Evolutionary conservation across 2,329 filamentous ascomycete genomes (phyloP).

Genomic region (Cadophora malorum): DNA sequence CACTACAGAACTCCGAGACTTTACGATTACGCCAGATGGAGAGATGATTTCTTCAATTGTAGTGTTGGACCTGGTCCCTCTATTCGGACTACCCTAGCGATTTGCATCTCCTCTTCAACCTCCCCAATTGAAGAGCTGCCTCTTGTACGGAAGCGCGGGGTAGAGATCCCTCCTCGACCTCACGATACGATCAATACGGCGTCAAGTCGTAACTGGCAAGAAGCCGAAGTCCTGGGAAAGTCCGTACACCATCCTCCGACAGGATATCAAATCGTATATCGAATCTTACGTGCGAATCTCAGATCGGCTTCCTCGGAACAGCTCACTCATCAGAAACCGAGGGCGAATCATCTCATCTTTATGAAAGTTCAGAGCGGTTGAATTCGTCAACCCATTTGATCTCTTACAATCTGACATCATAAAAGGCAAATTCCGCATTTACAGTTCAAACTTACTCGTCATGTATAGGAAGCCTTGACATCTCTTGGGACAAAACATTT

Average conservation of each 20-base stretch:
- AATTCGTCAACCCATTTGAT: neutral
- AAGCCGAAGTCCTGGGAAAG: neutral
- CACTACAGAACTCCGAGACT: too few relatives aligned
- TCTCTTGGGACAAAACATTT: neutral
- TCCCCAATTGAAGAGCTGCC: neutral
- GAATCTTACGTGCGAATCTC: neutral
- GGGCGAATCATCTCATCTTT: conserved; percentile 9
- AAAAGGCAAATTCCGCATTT: conserved; percentile 1
- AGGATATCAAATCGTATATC: neutral
- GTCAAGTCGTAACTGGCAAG: neutral
- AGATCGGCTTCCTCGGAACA: conserved; percentile 9
- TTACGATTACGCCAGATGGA: neutral
- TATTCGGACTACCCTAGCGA: neutral
- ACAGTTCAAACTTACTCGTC: conserved; percentile 9
- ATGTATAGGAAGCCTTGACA: neutral
- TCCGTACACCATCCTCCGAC: neutral
- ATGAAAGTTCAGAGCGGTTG: neutral
- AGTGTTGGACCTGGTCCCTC: neutral
- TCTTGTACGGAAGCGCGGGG: neutral
- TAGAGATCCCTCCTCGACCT: neutral
- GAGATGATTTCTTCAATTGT: neutral
- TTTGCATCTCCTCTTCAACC: neutral
- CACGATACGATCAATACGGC: neutral
- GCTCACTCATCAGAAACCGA: conserved; percentile 3
- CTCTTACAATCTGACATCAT: conserved; percentile 18